Evolutionary conservation across 176 grass and related monocot species (phyloP), one percentile per base, ranked within the genome.

Genomic region (Eleusine coracana): DNA sequence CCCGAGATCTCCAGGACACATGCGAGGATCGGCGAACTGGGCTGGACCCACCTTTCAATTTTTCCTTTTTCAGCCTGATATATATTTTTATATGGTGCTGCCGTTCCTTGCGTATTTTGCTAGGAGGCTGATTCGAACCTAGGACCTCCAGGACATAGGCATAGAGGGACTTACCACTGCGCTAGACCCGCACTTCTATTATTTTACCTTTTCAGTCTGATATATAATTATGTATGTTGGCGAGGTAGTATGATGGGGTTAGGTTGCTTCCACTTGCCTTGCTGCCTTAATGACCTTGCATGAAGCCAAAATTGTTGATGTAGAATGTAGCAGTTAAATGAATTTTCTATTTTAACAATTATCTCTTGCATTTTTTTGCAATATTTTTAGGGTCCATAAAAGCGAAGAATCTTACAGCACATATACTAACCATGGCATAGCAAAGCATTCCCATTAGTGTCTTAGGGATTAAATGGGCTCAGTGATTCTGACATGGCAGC

Each of bases 251-350:
- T n/a, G 34, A 60, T 15, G 36, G 20, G 73, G 10, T 1, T 12
- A 3, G 34, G 20, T 60, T 59, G 73, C 51, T 55, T 39, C 5
- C 5, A 36, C 73, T 75, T 2, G 1, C 5, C 34, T 40, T 75
- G 38, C 18, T 6, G 20, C 73, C 31, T 65, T 78, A 36, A 78
- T 66, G 41, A 51, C 10, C 77, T 52, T 66, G 25, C 42, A 39
- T 16, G 31, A 80, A 45, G 40, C 68, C 40, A 37, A 48, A 82
- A 12, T 36, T 71, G 16, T 13, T 73, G 55, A 2, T 50, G 12
- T 28, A 12, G 76, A 68, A 41, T 84, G 63, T 21, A 84, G 49
- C 23, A 68, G 55, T 44, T 44, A 76, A 75, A 76, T 36, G 55
- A 16, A 56, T 51, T 6, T 7, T 7, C 15, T 55, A 69, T 52